These are phyloP conservation scores for Aureobasidium sp. DNA, from an alignment of 2,329 filamentous ascomycete species.

Conservation along the genomic window DNA sequence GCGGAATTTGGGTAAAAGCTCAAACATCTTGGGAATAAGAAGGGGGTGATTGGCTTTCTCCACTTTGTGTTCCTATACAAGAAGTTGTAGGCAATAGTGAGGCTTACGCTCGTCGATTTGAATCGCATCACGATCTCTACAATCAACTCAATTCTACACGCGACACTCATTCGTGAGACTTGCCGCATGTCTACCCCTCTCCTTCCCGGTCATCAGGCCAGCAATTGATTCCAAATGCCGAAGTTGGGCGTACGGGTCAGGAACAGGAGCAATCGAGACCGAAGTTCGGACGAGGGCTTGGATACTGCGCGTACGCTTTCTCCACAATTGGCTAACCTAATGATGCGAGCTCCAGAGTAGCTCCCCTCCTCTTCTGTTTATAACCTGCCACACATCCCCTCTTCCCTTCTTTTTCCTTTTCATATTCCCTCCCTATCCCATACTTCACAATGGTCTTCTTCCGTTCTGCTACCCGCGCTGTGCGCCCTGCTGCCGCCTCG, in stretches of 20 bases:
- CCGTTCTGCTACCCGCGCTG: conserved; percentile 53
- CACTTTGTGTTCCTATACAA: background rate
- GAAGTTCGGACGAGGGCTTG: conserved; percentile 4
- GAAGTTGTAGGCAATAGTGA: no score
- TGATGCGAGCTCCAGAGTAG: conserved; percentile 2
- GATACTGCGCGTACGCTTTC: background rate
- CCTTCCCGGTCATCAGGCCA: background rate
- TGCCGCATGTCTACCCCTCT: background rate
- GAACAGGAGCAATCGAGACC: background rate
- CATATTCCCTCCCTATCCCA: background rate
- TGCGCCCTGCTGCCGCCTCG: conserved; percentile 48
- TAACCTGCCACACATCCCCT: conserved; percentile 2
- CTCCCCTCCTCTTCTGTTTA: background rate
- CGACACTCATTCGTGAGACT: background rate
- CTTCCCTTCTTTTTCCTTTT: background rate
- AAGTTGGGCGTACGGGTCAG: conserved; percentile 1
- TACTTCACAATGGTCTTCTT: conserved; percentile 52
- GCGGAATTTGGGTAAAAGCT: background rate
- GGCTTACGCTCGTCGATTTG: background rate
- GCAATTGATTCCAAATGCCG: conserved; percentile 11
- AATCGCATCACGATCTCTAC: background rate
- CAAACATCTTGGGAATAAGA: background rate
- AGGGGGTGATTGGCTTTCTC: background rate
- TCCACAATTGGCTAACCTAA: conserved; percentile 8
- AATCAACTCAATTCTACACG: background rate